Evolutionary conservation across 2,329 filamentous ascomycete genomes (phyloP), one percentile per base, ranked within the genome.

Genomic region (Akanthomyces lecanii): DNA sequence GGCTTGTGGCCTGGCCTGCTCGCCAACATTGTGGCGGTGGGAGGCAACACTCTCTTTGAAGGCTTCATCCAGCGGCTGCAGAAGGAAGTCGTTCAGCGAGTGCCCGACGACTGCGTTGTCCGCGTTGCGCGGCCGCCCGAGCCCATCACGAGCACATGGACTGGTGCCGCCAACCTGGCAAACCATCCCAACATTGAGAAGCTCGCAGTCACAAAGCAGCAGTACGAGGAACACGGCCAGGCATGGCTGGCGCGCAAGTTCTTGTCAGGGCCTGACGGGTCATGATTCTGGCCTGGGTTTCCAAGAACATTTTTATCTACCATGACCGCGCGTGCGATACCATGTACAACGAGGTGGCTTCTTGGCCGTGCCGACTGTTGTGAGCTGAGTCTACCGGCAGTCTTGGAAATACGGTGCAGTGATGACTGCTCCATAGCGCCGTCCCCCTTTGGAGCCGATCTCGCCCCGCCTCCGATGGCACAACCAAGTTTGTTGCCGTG

Each of bases 161-260:
- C 86, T 14, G 95, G 95, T 18, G 94, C 88, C n/a, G 89, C 90
- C 25, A 84, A 86, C 63, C 79, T 97, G 62, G 92, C 92, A 0
- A 84, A 78, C 57, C 87, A 93, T 69, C 80, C 81, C 48, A 82
- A 89, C 45, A 79, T 96, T 58, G 82, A 87, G 65, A 82, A 82
- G 55, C 76, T 92, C 14, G 83, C 86, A 2, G 90, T 97, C n/a
- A 95, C 91, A 0, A 91, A 90, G 72, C 84, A 90, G 65, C 92
- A 99, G 72, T 99, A 99, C 73, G 86, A 95, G 58, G 95, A 99
- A 74, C 78, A 92, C 71, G 95, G 95, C 10, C 85, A 84, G 62
- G 79, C 78, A 1, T 94, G 91, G 90, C 82, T 90, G 28, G 86
- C 85, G 33, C 87, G 86, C 69, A 91, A 85, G 71, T 95, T 96